Base-by-base conservation (phyloP, 495 filamentous ascomycete genomes). In the Trichocladium uniseriatum region DNA sequence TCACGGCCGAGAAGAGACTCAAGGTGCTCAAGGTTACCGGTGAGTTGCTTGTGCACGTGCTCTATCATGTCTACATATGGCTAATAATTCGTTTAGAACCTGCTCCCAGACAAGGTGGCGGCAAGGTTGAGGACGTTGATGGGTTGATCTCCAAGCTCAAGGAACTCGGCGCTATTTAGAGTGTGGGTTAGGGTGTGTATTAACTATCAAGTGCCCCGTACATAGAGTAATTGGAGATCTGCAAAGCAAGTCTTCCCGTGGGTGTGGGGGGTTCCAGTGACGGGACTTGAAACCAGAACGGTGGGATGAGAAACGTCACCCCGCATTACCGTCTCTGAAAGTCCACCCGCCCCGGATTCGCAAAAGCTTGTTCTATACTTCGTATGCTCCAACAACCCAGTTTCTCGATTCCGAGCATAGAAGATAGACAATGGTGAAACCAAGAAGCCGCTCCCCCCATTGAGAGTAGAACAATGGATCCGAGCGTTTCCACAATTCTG, bases 121-220 rank as follows among this genome's bases (percentile, higher is more conserved):
- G 88, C 52, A 97, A 95, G 78, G 94, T 97, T 28, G 88, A 92
- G 61, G 84, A 94, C 78, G 94, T 98, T 29, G 89, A 94, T 68
- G 89, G 91, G 6, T 74, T 98, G 67, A 82, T 98, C 57, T 69
- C 75, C 11, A 94, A 87, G 78, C 69, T 98, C 66, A 98, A 95
- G 78, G 92, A 97, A 69, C 71, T 98, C 52, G 92, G 92, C 48
- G 94, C 89, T 48, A 70, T 98, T 65, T 95, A 79, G 76, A 45
- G 5, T 2, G 5, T 32, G 10, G 3, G 10, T 11, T 29, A n/a
- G 13, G 6, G 3, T 39, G 6, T 29, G 14, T 50, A 16, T 45
- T 7, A 27, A 22, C 14, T 24, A 5, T 6, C 20, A 9, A 39
- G 22, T 39, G 14, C n/a, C 16, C 9, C n/a, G n/a, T 6, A 16